These are phyloP conservation scores for Aspergillus mulundensis DNA, from an alignment of 495 filamentous ascomycete species.

Conservation along the genomic window DNA sequence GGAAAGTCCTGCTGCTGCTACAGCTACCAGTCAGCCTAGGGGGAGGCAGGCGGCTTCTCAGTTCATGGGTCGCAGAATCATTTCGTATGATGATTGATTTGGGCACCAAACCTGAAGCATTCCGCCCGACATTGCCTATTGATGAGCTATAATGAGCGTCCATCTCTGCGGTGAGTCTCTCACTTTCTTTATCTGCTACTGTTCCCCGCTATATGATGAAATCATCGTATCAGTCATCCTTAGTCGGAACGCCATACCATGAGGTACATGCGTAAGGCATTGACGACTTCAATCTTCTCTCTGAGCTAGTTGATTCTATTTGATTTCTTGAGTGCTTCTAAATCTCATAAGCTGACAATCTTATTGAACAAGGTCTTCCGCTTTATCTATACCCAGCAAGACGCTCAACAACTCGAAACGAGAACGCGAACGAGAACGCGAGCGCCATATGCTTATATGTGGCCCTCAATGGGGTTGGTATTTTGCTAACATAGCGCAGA, in stretches of 20 bases:
- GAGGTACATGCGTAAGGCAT: slow-evolving; percentile 34
- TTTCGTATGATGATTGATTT: slow-evolving; percentile 40
- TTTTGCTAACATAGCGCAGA: not conserved
- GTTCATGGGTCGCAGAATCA: slow-evolving; percentile 29
- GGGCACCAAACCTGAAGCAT: not conserved
- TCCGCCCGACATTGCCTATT: not conserved
- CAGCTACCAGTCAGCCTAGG: not conserved
- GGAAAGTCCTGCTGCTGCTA: not conserved
- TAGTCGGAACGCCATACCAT: slow-evolving; percentile 47
- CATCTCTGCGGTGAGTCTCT: not conserved
- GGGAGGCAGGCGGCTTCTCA: slow-evolving; percentile 1
- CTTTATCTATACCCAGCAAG: not conserved
- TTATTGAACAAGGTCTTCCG: not conserved
- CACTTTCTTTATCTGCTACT: not conserved
- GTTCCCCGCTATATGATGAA: slow-evolving; percentile 33
- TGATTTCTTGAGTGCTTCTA: not conserved
- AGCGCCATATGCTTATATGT: not conserved
- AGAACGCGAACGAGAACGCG: not conserved
- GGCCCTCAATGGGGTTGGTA: not conserved
- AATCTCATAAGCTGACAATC: not conserved
- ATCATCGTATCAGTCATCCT: slow-evolving; percentile 42
- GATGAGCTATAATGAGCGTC: not conserved
- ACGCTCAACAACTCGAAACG: not conserved
- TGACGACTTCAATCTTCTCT: slow-evolving; percentile 40
- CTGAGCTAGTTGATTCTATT: slow-evolving; percentile 19